Evolutionary conservation across 2,329 filamentous ascomycete genomes (phyloP), one percentile per base, ranked within the genome.

Genomic region (Penicillium sp.): DNA sequence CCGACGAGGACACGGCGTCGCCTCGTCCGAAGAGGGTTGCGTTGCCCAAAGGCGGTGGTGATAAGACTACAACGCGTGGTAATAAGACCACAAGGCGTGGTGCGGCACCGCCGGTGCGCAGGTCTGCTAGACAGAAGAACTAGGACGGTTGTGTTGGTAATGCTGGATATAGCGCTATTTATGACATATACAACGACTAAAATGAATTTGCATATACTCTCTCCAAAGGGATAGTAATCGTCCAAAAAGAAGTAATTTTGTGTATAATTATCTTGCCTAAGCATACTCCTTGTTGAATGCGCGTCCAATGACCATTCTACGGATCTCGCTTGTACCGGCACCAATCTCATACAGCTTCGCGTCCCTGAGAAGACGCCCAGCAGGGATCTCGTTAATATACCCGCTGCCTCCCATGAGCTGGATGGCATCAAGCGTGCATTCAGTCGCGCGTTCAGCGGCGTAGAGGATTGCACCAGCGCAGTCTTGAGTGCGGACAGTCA

Each of bases 321-420:
- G 82, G 50, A 99, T 88, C 78, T 99, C 94, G 59, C 91, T 96
- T 4, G 94, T 97, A 6, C 94, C 94, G 5, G 94, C 94, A 1
- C 94, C 94, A 72, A 99, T 97, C 78, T 97, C 94, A 74, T 99
- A 99, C 59, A 99, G 75, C 72, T 89, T 89, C 4, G 86, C 86
- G 76, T 89, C 86, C 69, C 94, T 78, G 66, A 97, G 76, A 64
- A 97, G 82, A 62, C 93, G 82, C 23, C 92, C 95, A 0, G 91
- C 92, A 0, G 91, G 88, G 78, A 97, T 91, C 77, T 99, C 94
- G 74, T 97, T 96, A 65, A 96, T 86, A 71, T 97, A 97, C 4
- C 93, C 93, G 85, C 93, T 97, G 0, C 93, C 94, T 19, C 94
- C 94, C 70, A 99, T 84, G 58, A 96, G 82, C 76, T 99, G 94